Conservation (phyloP, 192 early-diverging fungal species). For the Geranomyces variabilis region DNA sequence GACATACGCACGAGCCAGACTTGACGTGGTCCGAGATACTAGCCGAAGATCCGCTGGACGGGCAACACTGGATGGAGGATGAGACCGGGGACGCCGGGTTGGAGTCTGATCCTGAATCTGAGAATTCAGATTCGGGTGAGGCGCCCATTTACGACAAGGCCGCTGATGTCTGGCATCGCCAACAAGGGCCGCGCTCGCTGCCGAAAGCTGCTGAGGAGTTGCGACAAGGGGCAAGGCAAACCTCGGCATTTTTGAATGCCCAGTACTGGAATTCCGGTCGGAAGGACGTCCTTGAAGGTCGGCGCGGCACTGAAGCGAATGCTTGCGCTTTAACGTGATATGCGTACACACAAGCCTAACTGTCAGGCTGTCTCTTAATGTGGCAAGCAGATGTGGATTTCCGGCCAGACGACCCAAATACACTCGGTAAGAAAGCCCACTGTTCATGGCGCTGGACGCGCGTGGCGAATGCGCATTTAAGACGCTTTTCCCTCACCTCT, state of each 20-base stretch:
- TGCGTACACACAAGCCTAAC: no score
- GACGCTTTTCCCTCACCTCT: neutral
- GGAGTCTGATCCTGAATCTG: neutral
- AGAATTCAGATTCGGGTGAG: neutral
- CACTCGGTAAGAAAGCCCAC: no score
- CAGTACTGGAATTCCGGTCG: neutral
- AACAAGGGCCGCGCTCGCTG: neutral
- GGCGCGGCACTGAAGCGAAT: neutral
- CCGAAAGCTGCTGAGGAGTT: neutral
- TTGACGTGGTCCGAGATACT: constrained; percentile 21
- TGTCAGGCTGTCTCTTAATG: no score
- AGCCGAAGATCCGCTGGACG: constrained; percentile 24
- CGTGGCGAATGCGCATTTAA: no score
- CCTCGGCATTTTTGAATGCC: neutral
- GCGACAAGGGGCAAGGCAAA: neutral
- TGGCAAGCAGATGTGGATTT: no score
- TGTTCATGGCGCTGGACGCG: no score
- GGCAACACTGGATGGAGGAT: constrained; percentile 16
- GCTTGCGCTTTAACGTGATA: no score
- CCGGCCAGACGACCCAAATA: no score
- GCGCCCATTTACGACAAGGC: neutral
- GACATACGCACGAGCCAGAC: neutral
- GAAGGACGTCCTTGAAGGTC: neutral
- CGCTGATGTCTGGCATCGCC: neutral
- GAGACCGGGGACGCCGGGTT: neutral